Evolutionary conservation across 257 asterid species (phyloP), one percentile per base, ranked within the genome.

Genomic region (Solanum dulcamara): DNA sequence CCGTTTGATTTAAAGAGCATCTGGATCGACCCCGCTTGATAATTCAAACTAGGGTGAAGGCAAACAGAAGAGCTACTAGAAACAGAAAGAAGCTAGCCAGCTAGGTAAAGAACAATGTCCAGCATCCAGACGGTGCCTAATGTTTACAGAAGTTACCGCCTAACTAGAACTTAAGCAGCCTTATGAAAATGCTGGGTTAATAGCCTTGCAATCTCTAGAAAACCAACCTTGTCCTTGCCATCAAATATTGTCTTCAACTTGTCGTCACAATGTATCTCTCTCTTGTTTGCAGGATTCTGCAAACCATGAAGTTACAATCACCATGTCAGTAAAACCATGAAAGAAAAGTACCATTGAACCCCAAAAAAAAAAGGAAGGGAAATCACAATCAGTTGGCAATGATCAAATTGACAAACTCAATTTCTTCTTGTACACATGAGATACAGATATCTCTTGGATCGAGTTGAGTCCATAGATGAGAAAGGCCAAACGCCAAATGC

Each of bases 281-380:
- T 90, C 90, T 90, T 92, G 90, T 93, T 90, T 24, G 88, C 71
- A 2, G 95, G 93, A 85, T 93, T 92, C 94, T 92, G 93, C 86
- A 89, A 86, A 20, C 2, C 6, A 11, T 26, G 4, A 62, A 33
- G 44, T 64, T 28, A 77, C 62, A 77, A 77, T 12, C 83, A 77
- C 26, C 26, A 7, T 2, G 28, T 77, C 26, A 46, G 48, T 68
- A 22, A n/a, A 26, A 75, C 60, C 24, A 75, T 8, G 82, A 44
- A 75, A 44, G 24, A 26, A 5, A 26, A 26, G n/a, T n/a, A 26
- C 15, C 38, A 2, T 44, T 44, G 17, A 28, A 15, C 24, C 22
- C n/a, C 40, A 40, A 74, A n/a, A 11, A 0, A 74, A 14, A 44
- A 66, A 62, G 8, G 46, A 40, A 11, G 26, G 50, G 18, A 42